Base-by-base conservation (phyloP, 1,284 basidiomycete genomes). In the Amylostereum areolatum region DNA sequence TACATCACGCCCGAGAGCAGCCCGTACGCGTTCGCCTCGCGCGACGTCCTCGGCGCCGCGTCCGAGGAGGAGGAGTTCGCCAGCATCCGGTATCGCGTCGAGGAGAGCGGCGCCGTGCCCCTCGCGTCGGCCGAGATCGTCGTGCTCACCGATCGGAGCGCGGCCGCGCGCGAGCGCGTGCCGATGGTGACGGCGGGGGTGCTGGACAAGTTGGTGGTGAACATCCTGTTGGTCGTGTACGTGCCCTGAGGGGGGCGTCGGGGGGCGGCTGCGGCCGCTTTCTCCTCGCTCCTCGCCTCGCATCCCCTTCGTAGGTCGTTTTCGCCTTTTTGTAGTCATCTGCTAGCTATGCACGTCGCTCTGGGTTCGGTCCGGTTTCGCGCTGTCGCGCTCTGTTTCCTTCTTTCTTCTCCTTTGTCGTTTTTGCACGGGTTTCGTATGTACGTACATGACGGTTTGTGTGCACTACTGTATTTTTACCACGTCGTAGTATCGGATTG, bases 131-230 rank as follows among this genome's bases (percentile, higher is more conserved):
- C 82, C 1, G 81, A 82, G 42, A 80, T 89, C 47, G 69, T 70
- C 24, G 62, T 89, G 37, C 63, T 87, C 55, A 78, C 74, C 7
- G 82, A 85, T 57, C 74, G 73, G 68, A 69, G 70, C 43, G 62
- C 71, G 35, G 57, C 60, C 46, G 65, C 70, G 45, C 85, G 81
- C 62, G 80, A 86, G 57, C 72, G 82, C 9, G 84, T 89, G 3
- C 78, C 80, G 37, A 85, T 89, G 53, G 75, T 86, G 6, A 75
- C 79, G 12, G 70, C 70, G 5, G 81, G 83, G 4, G 77, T 81
- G 59, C 60, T 89, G 61, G 80, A 85, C 62, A 87, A 81, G 64
- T 63, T 89, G 52, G 74, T 88, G 6, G 83, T 89, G 25, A 88
- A 89, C 62, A 76, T 82, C 28, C 62, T 89, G 47, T 59, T 89